Base-by-base conservation (phyloP, 2,329 filamentous ascomycete species). In the Fusarium austroafricanum region DNA sequence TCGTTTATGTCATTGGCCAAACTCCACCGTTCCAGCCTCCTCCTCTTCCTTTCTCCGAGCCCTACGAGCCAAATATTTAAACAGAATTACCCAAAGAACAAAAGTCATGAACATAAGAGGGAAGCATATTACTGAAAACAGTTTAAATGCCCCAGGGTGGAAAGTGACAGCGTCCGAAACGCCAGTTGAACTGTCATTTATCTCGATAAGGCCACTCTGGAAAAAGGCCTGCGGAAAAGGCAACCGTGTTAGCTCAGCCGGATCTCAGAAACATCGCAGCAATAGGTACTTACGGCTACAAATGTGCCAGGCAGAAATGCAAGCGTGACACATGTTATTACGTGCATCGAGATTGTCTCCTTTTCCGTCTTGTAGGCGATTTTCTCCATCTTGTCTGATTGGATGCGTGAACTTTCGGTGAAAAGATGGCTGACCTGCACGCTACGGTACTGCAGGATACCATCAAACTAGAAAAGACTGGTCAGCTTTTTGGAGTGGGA, bases 341-440 rank as follows among this genome's bases (percentile, higher is more conserved):
- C 65, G 21, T 76, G 74, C 74, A 78, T 77, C 3, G 76, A 76
- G 8, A 73, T 65, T 0, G 75, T 77, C 42, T 77, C 69, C 55
- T 85, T 81, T 26, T 84, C 83, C 14, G 81, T 83, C 43, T 85
- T 83, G 20, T 82, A 72, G 0, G 85, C 84, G n/a, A 87, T 85
- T 0, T 15, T 17, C 6, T 56, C 45, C 37, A 56, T 56, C 44
- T 51, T 56, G 1, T n/a, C 26, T 14, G 45, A 51, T 12, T 56
- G 53, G 0, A 1, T 26, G 1, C 26, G 37, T 0, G 53, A 56
- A 5, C 37, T 56, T 10, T 51, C 53, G 1, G 45, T 56, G 1
- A 51, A 56, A 0, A 56, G 11, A 28, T 3, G 53, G 2, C 53
- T 42, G 38, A 56, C 38, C n/a, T 56, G 54, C 3, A 56, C 37